Conservation (phyloP, 495 filamentous ascomycete genomes). For the Daldinia grandis region DNA sequence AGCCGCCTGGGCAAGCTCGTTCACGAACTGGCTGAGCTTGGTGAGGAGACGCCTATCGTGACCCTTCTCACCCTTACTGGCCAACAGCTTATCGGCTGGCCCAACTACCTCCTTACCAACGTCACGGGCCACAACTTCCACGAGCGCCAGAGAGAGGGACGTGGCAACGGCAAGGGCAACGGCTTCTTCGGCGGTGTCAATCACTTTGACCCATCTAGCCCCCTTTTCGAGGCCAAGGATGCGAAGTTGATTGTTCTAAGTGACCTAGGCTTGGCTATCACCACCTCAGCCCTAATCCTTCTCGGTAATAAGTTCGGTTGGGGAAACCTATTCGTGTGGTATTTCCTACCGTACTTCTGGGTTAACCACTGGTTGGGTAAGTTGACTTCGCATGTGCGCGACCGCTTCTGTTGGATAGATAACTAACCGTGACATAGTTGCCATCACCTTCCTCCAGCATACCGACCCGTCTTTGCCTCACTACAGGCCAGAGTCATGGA, state of each 20-base stretch:
- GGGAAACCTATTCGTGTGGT: constrained; percentile 90
- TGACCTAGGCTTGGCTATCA: constrained; percentile 78
- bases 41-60: constrained; percentile 91
- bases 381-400: constrained; percentile 35
- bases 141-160: constrained; percentile 82
- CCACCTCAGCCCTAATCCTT: constrained; percentile 61
- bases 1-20: constrained; percentile 70
- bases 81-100: constrained; percentile 93
- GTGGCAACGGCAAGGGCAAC: constrained; percentile 88
- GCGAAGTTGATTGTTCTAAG: constrained; percentile 81
- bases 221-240: constrained; percentile 91
- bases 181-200: constrained; percentile 84
- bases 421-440: constrained; percentile 62
- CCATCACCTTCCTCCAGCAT: constrained; percentile 91
- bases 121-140: constrained; percentile 96
- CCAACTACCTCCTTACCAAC: constrained; percentile 83
- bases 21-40: constrained; percentile 84
- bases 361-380: constrained; percentile 97
- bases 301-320: constrained; percentile 79
- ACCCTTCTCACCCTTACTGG: constrained; percentile 74
- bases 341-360: constrained; percentile 93
- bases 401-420: constrained; percentile 5
- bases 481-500: constrained; percentile 80
- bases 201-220: constrained; percentile 89
- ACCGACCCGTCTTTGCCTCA: constrained; percentile 87